phyloP scores from a whole-genome alignment of 192 early-diverging fungal species.

The Linnemannia zychae region DNA sequence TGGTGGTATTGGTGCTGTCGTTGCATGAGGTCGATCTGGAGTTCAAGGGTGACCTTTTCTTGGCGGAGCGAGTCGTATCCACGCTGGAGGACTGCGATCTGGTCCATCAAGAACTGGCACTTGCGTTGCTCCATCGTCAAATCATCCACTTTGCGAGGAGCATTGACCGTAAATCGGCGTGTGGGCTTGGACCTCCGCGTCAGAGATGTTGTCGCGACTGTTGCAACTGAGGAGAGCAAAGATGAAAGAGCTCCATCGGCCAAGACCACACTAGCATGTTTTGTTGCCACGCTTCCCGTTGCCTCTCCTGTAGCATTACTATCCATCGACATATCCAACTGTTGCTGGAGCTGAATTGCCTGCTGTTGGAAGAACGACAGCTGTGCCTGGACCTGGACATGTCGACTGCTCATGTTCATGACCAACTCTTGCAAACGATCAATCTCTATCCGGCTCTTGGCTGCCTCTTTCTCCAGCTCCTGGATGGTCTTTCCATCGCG shows the following conservation, averaged over 20 bases:
- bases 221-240: conserved; percentile 34
- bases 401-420: conserved; percentile 42
- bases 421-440: conserved; percentile 42
- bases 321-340: conserved; percentile 10
- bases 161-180: conserved; percentile 48
- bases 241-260: conserved; percentile 24
- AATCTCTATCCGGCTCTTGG: conserved; percentile 18
- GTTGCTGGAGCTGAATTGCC: conserved; percentile 24
- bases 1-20: conserved; percentile 55
- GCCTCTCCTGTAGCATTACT: neutral
- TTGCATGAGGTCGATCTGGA: conserved; percentile 51
- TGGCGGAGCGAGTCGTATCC: conserved; percentile 49
- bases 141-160: conserved; percentile 29
- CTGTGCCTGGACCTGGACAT: conserved; percentile 47
- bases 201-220: conserved; percentile 29
- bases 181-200: conserved; percentile 24
- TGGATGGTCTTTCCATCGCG: neutral
- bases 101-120: conserved; percentile 53
- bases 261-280: conserved; percentile 29
- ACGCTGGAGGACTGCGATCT: conserved; percentile 44
- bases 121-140: conserved; percentile 49
- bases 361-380: conserved; percentile 45
- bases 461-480: conserved; percentile 15
- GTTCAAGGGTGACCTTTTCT: conserved; percentile 48
- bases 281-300: conserved; percentile 6